These are phyloP conservation scores for Kuraishia piskuri DNA, from an alignment of 805 yeast genomes.

Conservation along the genomic window DNA sequence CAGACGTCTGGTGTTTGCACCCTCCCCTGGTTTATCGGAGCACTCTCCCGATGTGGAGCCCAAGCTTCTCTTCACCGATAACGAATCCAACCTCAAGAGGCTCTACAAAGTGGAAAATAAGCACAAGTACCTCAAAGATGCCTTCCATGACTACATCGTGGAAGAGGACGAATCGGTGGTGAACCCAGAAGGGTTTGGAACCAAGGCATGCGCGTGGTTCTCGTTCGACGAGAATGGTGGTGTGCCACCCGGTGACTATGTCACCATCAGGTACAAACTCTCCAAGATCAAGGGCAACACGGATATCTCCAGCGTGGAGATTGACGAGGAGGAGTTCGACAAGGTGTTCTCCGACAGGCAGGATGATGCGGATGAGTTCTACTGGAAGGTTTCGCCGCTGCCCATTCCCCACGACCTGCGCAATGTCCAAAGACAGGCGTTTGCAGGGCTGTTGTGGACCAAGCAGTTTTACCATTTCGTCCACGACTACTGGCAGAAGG, in stretches of 20 bases:
- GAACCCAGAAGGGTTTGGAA: slow-evolving; percentile 67
- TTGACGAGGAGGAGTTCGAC: slow-evolving; percentile 74
- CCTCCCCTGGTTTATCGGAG: slow-evolving; percentile 69
- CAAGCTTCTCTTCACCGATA: slow-evolving; percentile 73
- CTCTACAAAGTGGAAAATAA: slow-evolving; percentile 60
- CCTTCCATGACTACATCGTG: slow-evolving; percentile 78
- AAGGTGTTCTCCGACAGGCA: slow-evolving; percentile 58
- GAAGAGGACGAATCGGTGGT: slow-evolving; percentile 49
- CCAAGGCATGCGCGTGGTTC: slow-evolving; percentile 82
- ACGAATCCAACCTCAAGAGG: slow-evolving; percentile 69
- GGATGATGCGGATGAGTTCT: slow-evolving; percentile 88
- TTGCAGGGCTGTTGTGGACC: slow-evolving; percentile 90
- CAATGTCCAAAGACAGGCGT: slow-evolving; percentile 85
- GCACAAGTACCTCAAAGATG: slow-evolving; percentile 68
- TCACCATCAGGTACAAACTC: slow-evolving; percentile 72
- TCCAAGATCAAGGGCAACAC: slow-evolving; percentile 16
- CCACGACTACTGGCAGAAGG: slow-evolving; percentile 78
- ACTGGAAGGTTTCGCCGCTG: slow-evolving; percentile 80
- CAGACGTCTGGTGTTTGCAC: slow-evolving; percentile 62
- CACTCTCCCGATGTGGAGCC: slow-evolving; percentile 65
- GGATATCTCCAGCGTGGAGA: slow-evolving; percentile 24
- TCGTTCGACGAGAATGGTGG: slow-evolving; percentile 69
- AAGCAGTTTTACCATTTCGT: slow-evolving; percentile 86
- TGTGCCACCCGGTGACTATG: slow-evolving; percentile 82
- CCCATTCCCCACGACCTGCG: slow-evolving; percentile 76